Evolutionary conservation across 1,284 basidiomycete genomes (phyloP), one percentile per base, ranked within the genome.

Genomic region (Papiliotrema flavescens): DNA sequence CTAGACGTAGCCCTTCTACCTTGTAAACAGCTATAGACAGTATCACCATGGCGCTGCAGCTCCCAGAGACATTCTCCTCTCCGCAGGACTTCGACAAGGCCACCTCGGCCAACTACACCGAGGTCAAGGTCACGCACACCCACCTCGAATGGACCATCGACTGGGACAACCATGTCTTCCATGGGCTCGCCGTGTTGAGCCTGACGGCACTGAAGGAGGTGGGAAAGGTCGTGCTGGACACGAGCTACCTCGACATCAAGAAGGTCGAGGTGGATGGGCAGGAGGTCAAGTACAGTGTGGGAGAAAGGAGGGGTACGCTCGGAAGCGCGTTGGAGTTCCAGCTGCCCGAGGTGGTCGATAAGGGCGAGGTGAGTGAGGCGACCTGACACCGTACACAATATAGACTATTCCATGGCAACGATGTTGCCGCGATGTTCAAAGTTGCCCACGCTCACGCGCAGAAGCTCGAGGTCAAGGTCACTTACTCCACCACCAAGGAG

Each of bases 101-200:
- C 0, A 87, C 87, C 0, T 86, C 91, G 68, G 83, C 89, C 36
- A 94, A 94, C 78, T 91, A 89, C 76, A 71, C 78, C 6, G 78
- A 87, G 48, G 81, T 92, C 63, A 76, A 79, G 2, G 85, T 87
- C 1, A 80, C 82, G 43, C 84, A 90, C 72, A 77, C 91, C 23
- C 77, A 83, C 44, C 84, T 98, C 56, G 83, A 89, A 63, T 97
- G 93, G 94, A 76, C 67, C 1, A 79, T 98, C 62, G 86, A 97
- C 77, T 98, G 92, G 78, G 70, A 81, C 1, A 70, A 78, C 9
- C 78, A 85, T 66, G 77, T 82, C 54, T 83, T 98, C 63, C 76
- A 77, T n/a, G 94, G 94, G 1, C 82, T 81, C 24, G 90, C 83
- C 17, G 80, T 79, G 22, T 73, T 96, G 45, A 53, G 39, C 47